Evolutionary conservation across 306 rosid genomes (phyloP), one percentile per base, ranked within the genome.

Genomic region (Rubus idaeus): DNA sequence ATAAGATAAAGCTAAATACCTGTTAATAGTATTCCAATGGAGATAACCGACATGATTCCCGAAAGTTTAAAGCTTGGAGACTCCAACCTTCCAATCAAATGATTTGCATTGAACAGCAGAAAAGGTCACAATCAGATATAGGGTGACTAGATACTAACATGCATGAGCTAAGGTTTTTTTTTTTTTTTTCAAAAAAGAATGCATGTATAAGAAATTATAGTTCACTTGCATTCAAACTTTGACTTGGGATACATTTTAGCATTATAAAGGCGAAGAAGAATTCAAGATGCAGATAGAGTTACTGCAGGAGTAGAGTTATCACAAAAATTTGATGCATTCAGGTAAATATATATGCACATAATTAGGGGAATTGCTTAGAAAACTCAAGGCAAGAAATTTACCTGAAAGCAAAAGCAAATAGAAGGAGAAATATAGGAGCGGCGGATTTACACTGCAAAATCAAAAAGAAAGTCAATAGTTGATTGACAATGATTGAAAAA

Each of bases 331-430:
- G 70, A 50, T 60, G 62, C 50, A 75, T 50, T 56, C 65, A 65
- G 66, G 37, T 50, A 64, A 50, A 37, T 45, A n/a, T 46, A 52
- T 62, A 79, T 55, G 75, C 75, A 65, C 56, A 70, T 70, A 69
- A 70, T 75, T 79, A 63, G 16, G 21, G 58, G 23, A 42, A 71
- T 12, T 13, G 37, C 18, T 58, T 47, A 74, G 41, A 76, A 46
- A 81, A 60, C 60, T 81, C 44, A 75, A 81, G 73, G 76, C 68
- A 74, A 78, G 82, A 69, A 78, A 78, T 72, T 79, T 70, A 95
- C 99, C 97, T 88, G 88, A 95, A 92, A 83, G 92, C 97, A 78
- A 95, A 95, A 77, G 99, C 99, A 83, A 95, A 95, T 74, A 95
- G 93, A 75, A 95, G 96, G 57, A 95, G 97, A 84, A 95, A 95